Evolutionary conservation across 2,329 filamentous ascomycete genomes (phyloP).

Genomic region (Colletotrichum cereale): DNA sequence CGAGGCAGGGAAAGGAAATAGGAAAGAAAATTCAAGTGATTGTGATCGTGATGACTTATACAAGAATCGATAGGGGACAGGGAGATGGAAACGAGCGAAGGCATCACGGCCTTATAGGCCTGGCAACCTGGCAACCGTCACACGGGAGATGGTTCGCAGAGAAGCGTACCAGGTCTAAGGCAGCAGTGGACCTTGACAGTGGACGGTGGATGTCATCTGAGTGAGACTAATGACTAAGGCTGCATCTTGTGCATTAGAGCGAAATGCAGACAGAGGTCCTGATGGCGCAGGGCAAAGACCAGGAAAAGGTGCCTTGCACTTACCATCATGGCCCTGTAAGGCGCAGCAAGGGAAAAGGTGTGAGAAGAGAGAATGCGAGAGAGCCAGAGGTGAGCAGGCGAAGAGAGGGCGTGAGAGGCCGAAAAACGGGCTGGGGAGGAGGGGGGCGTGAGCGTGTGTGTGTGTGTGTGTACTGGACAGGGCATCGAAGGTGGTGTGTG

Average conservation of each 20-base stretch:
- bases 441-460: constrained; percentile 23
- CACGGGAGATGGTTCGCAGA: constrained; percentile 46
- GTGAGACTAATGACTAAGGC: constrained; percentile 43
- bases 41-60: constrained; percentile 42
- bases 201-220: constrained; percentile 39
- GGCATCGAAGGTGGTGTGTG: constrained; percentile 17
- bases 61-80: constrained; percentile 27
- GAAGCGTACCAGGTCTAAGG: constrained; percentile 43
- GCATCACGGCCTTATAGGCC: constrained; percentile 68
- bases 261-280: constrained; percentile 38
- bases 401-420: constrained; percentile 41
- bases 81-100: constrained; percentile 51
- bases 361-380: constrained; percentile 30
- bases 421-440: constrained; percentile 45
- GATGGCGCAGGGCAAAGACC: constrained; percentile 43
- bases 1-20: constrained; percentile 46
- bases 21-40: constrained; percentile 43
- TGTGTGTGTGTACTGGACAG: constrained; percentile 18
- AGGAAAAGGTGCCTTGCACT: constrained; percentile 44
- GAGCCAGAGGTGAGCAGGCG: constrained; percentile 24
- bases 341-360: constrained; percentile 36
- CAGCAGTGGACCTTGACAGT: constrained; percentile 39
- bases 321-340: constrained; percentile 34
- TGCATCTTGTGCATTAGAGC: constrained; percentile 44
- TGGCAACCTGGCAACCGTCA: constrained; percentile 53